Base-by-base conservation (phyloP, 148 eudicot species). In the Pharnaceum exiguum region DNA sequence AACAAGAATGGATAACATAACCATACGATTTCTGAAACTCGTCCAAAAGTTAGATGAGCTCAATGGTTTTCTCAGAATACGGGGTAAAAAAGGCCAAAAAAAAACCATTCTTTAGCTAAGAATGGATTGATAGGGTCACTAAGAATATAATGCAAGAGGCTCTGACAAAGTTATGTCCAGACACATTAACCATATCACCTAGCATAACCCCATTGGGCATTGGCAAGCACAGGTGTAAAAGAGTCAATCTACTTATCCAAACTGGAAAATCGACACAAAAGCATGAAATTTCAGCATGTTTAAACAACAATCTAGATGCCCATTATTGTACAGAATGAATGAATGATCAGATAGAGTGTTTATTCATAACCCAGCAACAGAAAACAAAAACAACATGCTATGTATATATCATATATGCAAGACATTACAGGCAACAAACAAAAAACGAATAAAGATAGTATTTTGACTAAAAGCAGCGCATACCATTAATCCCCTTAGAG, bases 401-500 rank as follows among this genome's bases (percentile, higher is more conserved):
- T 10, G 51, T 43, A 61, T 13, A 43, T n/a, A n/a, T n/a, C 38
- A 7, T 35, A 7, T 12, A 12, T 35, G 38, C 7, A 35, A 6
- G 38, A 35, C 7, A 35, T 35, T 35, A 6, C 7, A 35, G 7
- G 38, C 7, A 46, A 56, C 17, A 12, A 3, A 19, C 24, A 1
- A 35, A 66, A 39, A 49, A 19, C 35, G 28, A 4, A 46, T 19
- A 19, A 61, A 57, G 13, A 63, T 68, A n/a, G 57, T 19, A 54
- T 18, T 33, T 19, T 19, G 42, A 30, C 12, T 23, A 19, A 10
- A 18, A 55, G 31, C 12, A 55, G 40, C 31, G 25, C 29, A 70
- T 85, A 89, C 96, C 87, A 68, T 71, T 65, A 72, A 78, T 75
- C 50, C 65, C 73, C 65, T 71, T 80, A 24, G 87, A 78, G 57